Evolutionary conservation across 352 stramenopile genomes (phyloP), one percentile per base, ranked within the genome.

Genomic region (Globisporangium echinulatum): DNA sequence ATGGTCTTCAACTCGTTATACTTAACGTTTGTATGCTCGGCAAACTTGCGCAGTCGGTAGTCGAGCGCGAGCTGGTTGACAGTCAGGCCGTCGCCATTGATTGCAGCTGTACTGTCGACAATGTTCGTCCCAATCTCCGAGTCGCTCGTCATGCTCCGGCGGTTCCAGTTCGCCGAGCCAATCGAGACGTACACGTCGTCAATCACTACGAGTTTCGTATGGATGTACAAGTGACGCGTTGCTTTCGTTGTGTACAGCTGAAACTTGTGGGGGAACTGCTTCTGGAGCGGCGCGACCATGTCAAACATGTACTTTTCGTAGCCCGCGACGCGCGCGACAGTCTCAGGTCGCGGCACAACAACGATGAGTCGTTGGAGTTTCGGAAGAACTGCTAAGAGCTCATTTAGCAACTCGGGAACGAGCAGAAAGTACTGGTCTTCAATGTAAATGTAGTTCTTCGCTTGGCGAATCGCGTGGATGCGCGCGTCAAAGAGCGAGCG

Each of bases 391-490:
- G 74, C 64, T 14, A 88, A 44, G 6, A 90, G 54, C 0, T 70
- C 74, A 6, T 74, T 58, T 0, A 85, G 53, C 6, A 88, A 52
- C 51, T 81, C 58, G 0, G 74, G 75, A 3, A 88, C 74, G 37
- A 71, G 56, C 0, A 83, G 60, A 46, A 87, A 85, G 66, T 87
- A 87, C 66, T 87, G 77, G 57, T 87, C 77, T 47, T 87, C 75
- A 25, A 87, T 79, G 67, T 84, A 87, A 37, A 87, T 77, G 50
- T 71, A 87, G 64, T 85, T 87, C 57, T 76, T 76, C 3, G 77
- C 77, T 47, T 71, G 76, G 33, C 62, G 60, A 42, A 85, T 76
- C 11, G 71, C 77, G 59, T 87, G 83, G 57, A 87, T 59, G 14
- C 73, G 73, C 8, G 73, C 61, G 4, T 74, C 55, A 52, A 84